phyloP scores from a whole-genome alignment of 164 flowering plant genomes.

The Berberis vulgaris region DNA sequence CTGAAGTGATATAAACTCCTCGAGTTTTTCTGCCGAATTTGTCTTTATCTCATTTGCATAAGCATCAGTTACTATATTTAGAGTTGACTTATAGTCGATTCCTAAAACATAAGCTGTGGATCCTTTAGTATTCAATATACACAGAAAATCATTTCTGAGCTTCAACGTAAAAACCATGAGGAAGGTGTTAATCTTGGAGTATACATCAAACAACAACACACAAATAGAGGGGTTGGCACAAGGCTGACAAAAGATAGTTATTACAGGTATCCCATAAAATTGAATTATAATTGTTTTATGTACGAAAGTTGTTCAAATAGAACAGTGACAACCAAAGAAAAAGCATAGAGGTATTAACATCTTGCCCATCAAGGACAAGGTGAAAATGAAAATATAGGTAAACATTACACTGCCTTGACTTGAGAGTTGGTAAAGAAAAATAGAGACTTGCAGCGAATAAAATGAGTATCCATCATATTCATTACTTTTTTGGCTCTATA shows the following conservation, averaged over 20 bases:
- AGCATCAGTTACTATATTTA: constrained; percentile 55
- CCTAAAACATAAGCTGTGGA: constrained; percentile 68
- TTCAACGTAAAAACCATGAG: constrained; percentile 47
- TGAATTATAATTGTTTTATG: no score
- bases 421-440: no score
- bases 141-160: constrained; percentile 53
- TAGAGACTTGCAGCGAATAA: no score
- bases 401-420: no score
- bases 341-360: no score
- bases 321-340: no score
- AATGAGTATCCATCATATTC: no score
- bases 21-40: constrained; percentile 34
- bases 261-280: no score
- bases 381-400: no score
- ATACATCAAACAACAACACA: not conserved
- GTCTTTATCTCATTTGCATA: constrained; percentile 37
- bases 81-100: constrained; percentile 54
- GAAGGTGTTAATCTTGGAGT: not conserved
- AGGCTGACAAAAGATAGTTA: not conserved
- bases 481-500: no score
- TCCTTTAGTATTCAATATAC: constrained; percentile 50
- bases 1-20: constrained; percentile 54
- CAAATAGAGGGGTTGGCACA: not conserved
- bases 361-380: no score
- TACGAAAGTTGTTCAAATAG: no score